Percentiles rank a stretch among this genome's conserved stretches.
phyloP scores from a whole-genome alignment of 805 yeast species.

The Saturnispora kantuleensis region DNA sequence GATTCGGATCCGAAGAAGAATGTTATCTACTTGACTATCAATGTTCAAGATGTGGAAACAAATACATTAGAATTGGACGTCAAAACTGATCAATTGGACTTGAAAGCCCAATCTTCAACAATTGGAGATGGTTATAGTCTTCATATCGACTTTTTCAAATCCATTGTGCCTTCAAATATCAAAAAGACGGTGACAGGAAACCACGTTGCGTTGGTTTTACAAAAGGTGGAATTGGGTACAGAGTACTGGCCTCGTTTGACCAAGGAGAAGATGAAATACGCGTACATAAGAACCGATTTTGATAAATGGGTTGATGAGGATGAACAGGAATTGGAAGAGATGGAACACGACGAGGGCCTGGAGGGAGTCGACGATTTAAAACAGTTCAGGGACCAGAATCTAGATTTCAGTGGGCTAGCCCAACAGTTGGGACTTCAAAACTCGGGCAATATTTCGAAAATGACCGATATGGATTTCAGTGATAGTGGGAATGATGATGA shows the following conservation, averaged over 20 bases:
- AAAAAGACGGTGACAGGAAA: constrained; percentile 51
- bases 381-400: constrained; percentile 17
- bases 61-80: constrained; percentile 36
- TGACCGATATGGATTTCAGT: constrained; percentile 19
- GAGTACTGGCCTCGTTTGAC: constrained; percentile 96
- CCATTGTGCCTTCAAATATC: constrained; percentile 59
- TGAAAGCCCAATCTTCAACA: constrained; percentile 39
- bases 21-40: constrained; percentile 62
- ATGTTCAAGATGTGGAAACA: constrained; percentile 53
- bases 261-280: constrained; percentile 72
- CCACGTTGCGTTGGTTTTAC: constrained; percentile 50
- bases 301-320: constrained; percentile 99
- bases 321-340: constrained; percentile 74
- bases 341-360: constrained; percentile 20
- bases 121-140: constrained; percentile 44
- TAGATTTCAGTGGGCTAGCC: constrained; percentile 23
- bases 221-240: constrained; percentile 55
- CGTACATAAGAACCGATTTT: constrained; percentile 84
- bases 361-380: constrained; percentile 16
- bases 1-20: constrained; percentile 66
- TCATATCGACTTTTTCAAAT: constrained; percentile 65
- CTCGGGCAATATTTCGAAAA: constrained; percentile 24
- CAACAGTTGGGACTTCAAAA: constrained; percentile 39
- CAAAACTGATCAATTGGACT: constrained; percentile 42
- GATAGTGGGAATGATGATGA: constrained; percentile 24